A percentile compares a stretch with the other conserved stretches of the same genome.
Evolutionary conservation across 768 basidiomycete genomes (phyloP).

Genomic region (Boletellus emodensis): DNA sequence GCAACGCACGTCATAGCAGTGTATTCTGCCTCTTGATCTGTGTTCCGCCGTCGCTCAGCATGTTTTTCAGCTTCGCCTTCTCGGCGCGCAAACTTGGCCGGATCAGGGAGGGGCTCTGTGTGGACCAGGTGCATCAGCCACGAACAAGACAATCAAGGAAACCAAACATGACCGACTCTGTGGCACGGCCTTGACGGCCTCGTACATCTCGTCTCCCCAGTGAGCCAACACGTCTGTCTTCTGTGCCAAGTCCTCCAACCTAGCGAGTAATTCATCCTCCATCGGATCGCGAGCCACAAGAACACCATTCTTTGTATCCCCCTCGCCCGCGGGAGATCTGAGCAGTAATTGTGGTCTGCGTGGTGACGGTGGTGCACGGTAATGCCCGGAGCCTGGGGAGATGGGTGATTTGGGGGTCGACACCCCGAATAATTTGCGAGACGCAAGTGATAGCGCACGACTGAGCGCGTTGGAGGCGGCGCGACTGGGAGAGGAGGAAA

Average conservation of each 20-base stretch:
- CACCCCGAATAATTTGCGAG: constrained; percentile 75
- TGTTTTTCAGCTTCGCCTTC: constrained; percentile 71
- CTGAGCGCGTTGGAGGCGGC: constrained; percentile 71
- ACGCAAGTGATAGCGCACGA: constrained; percentile 74
- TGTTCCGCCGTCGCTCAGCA: constrained; percentile 64
- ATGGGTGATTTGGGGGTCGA: constrained; percentile 36
- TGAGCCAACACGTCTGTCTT: constrained; percentile 92
- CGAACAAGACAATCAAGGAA: background rate
- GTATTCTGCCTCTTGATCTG: constrained; percentile 76
- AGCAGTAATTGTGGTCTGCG: constrained; percentile 52
- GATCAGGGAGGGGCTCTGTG: constrained; percentile 77
- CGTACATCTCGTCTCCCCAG: constrained; percentile 94
- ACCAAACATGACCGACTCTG: constrained; percentile 56
- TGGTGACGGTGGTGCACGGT: constrained; percentile 50
- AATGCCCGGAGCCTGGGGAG: constrained; percentile 35
- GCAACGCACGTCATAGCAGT: constrained; percentile 84
- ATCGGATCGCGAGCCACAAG: constrained; percentile 53
- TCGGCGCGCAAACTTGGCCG: constrained; percentile 64
- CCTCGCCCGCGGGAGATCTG: constrained; percentile 35
- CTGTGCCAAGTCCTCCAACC: constrained; percentile 87
- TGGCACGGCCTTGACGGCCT: constrained; percentile 78
- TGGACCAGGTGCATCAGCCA: constrained; percentile 1
- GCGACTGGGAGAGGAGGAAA: constrained; percentile 66
- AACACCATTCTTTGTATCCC: constrained; percentile 28
- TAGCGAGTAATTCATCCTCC: constrained; percentile 78